Evolutionary conservation across 441 rosid genomes (phyloP), one percentile per base, ranked within the genome.

Genomic region (Codiaeum variegatum): DNA sequence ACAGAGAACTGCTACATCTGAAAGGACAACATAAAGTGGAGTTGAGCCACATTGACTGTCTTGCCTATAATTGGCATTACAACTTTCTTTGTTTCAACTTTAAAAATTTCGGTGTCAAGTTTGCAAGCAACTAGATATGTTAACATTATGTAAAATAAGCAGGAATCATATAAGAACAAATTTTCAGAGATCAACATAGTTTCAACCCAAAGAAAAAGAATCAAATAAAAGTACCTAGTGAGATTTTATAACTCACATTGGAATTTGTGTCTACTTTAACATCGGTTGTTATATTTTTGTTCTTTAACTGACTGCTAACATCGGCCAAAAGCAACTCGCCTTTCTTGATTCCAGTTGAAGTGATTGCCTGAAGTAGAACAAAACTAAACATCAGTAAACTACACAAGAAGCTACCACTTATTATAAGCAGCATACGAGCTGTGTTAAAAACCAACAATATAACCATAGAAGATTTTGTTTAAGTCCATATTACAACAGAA

Each of bases 251-350:
- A 73, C 92, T 75, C 65, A 86, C 88, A 62, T 88, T 88, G 64
- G 87, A 84, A 63, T 71, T 83, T 34, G 92, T 88, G 77, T 86
- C 92, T 62, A 88, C 90, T 85, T 88, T 88, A 16, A 88, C 76
- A 81, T 88, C 90, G 28, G 90, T 83, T 13, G 90, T 86, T 78
- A 88, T 82, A 70, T 86, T 84, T 78, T 86, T 85, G 80, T 85
- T 88, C 86, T 86, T 84, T 67, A 83, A 74, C 75, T 88, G 86
- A 71, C 76, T 77, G 85, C 81, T 83, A 38, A 88, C 89, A 82
- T 95, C 98, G 1, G 88, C 98, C 81, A 91, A 75, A 76, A 88
- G 83, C 31, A 82, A 44, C 32, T 86, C 90, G 66, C 96, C 98
- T 78, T 93, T 93, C 89, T 84, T 95, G 58, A 79, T 76, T 69